Evolutionary conservation across 306 rosid species (phyloP).

Genomic region (Gynostemma pentaphyllum): DNA sequence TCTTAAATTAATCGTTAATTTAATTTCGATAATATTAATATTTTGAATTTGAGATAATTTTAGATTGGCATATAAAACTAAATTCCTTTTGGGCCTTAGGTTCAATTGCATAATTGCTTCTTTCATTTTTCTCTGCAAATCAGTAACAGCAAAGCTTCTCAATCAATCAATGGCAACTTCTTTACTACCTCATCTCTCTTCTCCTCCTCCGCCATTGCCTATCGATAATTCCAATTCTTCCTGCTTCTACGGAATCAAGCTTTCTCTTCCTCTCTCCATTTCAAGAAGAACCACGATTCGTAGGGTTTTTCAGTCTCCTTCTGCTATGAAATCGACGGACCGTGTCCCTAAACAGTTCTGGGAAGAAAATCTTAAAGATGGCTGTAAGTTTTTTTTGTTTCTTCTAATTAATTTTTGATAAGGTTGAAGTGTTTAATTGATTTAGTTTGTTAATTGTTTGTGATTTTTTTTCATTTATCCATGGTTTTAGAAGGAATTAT

Average conservation of each 20-base stretch:
- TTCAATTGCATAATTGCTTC: no score
- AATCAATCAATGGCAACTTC: constrained; percentile 49
- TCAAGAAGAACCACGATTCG: constrained; percentile 11
- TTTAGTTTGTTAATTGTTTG: no score
- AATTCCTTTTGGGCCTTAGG: no score
- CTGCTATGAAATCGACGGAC: constrained; percentile 41
- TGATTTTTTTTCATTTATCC: no score
- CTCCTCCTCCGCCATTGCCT: constrained; percentile 23
- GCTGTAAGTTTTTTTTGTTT: constrained; percentile 40
- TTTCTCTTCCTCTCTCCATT: constrained; percentile 11
- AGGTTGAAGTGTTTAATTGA: neutral
- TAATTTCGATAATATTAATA: no score
- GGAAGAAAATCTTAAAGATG: constrained; percentile 75
- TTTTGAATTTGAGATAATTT: no score
- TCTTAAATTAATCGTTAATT: no score
- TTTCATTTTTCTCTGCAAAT: no score
- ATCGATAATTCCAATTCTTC: constrained; percentile 24
- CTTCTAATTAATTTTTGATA: neutral
- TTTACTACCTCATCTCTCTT: constrained; percentile 27
- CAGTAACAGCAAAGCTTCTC: neutral
- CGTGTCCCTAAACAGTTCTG: constrained; percentile 73
- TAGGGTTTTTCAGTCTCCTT: constrained; percentile 27
- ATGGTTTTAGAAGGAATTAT: no score
- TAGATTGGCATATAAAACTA: no score
- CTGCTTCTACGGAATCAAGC: constrained; percentile 43